Conservation (phyloP, 352 stramenopile genomes). For the Pythium oligandrum region DNA sequence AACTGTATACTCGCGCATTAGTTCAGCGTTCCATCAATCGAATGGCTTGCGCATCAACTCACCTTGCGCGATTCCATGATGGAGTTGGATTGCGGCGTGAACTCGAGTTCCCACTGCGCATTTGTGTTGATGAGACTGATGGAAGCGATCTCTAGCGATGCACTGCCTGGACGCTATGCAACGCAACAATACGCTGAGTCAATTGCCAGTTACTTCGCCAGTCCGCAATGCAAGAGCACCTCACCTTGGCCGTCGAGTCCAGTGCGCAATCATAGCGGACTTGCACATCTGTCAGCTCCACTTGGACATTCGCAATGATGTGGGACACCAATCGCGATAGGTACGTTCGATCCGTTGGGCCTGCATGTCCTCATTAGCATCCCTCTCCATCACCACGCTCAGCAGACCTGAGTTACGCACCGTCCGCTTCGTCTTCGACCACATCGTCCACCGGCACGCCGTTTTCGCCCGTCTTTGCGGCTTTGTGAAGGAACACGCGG, state of each 20-base stretch:
- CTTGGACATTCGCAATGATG: constrained; percentile 85
- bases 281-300: constrained; percentile 77
- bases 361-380: background rate
- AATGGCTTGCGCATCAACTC: constrained; percentile 2
- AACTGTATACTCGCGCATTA: constrained; percentile 27
- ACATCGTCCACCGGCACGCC: constrained; percentile 12
- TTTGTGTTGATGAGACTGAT: constrained; percentile 76
- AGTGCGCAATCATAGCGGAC: constrained; percentile 77
- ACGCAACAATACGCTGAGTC: constrained; percentile 4
- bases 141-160: constrained; percentile 56
- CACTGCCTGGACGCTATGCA: constrained; percentile 52
- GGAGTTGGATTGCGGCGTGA: constrained; percentile 67
- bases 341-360: constrained; percentile 64
- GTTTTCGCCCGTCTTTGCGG: constrained; percentile 19
- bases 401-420: too few species aligned
- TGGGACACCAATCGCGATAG: constrained; percentile 75
- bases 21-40: background rate
- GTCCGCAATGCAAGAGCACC: background rate
- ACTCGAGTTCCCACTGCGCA: constrained; percentile 68
- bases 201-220: background rate
- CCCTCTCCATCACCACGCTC: too few species aligned
- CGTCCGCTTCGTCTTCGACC: constrained; percentile 13
- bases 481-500: constrained; percentile 65
- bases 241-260: constrained; percentile 61
- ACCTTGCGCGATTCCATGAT: constrained; percentile 82